Evolutionary conservation across 2,329 filamentous ascomycete species (phyloP).

Genomic region (Pseudocercospora ulei): DNA sequence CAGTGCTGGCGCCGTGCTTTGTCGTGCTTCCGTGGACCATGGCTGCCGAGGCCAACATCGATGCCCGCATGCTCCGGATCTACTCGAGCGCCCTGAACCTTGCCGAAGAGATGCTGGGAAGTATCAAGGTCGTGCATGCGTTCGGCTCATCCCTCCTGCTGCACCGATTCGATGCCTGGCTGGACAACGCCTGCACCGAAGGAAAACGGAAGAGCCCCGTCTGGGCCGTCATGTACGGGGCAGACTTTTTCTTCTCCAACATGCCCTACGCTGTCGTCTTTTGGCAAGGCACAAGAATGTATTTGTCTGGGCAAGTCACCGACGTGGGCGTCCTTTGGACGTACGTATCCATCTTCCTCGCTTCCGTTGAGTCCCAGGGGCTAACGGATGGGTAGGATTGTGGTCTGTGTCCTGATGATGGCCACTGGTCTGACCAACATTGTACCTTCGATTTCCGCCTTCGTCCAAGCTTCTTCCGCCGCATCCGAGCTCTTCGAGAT

Average conservation of each 20-base stretch:
- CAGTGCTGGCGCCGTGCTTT: conserved; percentile 6
- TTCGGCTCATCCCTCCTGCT: conserved; percentile 2
- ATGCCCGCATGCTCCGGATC: neutral
- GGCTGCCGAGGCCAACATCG: conserved; percentile 2
- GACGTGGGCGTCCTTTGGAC: conserved; percentile 1
- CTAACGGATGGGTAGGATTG: neutral
- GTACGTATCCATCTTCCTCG: neutral
- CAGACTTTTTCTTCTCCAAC: conserved; percentile 5
- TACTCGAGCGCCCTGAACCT: conserved; percentile 5
- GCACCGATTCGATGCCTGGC: neutral
- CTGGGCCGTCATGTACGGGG: conserved; percentile 1
- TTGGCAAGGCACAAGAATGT: conserved; percentile 6
- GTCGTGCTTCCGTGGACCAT: neutral
- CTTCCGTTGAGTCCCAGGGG: neutral
- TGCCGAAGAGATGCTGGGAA: conserved; percentile 7
- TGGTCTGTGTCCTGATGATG: conserved; percentile 1
- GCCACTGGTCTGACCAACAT: conserved; percentile 1
- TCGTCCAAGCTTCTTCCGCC: conserved; percentile 6
- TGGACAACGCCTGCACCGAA: neutral
- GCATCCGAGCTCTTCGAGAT: conserved; percentile 5
- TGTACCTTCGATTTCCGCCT: neutral
- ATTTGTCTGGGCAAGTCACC: neutral
- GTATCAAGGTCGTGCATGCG: conserved; percentile 3
- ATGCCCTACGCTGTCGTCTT: conserved; percentile 4
- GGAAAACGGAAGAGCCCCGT: neutral